These are phyloP conservation scores for Scalesia atractyloides DNA, from an alignment of 129 eudicot species.

Conservation along the genomic window DNA sequence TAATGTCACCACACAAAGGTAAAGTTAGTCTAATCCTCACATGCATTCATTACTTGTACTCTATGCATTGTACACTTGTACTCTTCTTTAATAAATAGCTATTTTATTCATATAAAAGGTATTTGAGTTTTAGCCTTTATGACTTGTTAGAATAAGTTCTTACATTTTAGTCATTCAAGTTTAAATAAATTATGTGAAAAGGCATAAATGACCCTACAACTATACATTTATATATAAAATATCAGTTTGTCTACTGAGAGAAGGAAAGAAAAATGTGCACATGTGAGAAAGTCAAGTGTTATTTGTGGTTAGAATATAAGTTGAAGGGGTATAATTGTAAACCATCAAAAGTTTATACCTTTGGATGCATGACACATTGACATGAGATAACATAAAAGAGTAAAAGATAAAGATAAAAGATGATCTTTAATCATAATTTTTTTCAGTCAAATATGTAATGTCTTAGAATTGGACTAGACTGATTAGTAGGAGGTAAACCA, in stretches of 20 bases:
- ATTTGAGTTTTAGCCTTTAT: neutral
- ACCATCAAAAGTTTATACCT: neutral
- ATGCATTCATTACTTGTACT: conserved; percentile 10
- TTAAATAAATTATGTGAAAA: neutral
- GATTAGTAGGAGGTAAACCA: too few relatives aligned
- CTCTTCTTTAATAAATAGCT: neutral
- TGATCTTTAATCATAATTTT: neutral
- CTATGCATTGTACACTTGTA: conserved; percentile 20
- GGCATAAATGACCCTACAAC: conserved; percentile 5
- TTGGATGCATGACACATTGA: conserved; percentile 5
- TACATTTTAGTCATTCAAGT: conserved; percentile 22
- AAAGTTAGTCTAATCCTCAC: conserved; percentile 27
- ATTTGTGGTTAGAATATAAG: neutral
- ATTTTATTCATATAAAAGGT: neutral
- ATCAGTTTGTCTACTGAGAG: neutral
- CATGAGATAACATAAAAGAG: conserved; percentile 4
- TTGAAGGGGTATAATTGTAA: conserved; percentile 6
- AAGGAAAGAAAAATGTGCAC: neutral
- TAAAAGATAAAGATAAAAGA: conserved; percentile 25
- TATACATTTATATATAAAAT: neutral
- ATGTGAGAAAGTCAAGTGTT: neutral
- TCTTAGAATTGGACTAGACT: too few relatives aligned
- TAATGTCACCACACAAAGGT: conserved; percentile 30
- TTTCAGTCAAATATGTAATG: neutral
- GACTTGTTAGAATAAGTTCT: neutral